phyloP scores from a whole-genome alignment of 2,329 filamentous ascomycete species.

The Chaetomiaceae sp. region DNA sequence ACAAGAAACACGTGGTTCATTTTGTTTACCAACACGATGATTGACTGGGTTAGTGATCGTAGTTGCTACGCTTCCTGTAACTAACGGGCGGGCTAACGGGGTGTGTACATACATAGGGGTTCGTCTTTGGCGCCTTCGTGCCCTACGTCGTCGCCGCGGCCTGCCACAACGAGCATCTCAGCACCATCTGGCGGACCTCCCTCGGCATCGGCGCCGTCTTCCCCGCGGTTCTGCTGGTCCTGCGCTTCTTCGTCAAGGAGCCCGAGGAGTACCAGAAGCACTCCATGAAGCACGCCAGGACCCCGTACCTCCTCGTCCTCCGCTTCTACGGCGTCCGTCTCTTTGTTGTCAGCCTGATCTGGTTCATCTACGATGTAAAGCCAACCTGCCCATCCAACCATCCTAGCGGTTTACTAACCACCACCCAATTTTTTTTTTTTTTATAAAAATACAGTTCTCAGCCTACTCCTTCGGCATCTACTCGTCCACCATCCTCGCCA shows the following conservation, averaged over 20 bases:
- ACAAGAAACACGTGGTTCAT: conserved; percentile 89
- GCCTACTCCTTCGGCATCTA: conserved; percentile 84
- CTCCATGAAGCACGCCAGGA: conserved; percentile 59
- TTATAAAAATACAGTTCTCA: no score
- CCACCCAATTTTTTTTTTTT: no score
- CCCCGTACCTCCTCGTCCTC: conserved; percentile 52
- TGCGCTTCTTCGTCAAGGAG: conserved; percentile 71
- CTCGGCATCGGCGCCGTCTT: conserved; percentile 77
- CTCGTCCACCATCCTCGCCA: conserved; percentile 67
- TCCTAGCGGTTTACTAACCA: no score
- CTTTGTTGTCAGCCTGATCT: conserved; percentile 66
- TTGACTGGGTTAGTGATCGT: conserved; percentile 53
- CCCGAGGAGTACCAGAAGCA: conserved; percentile 72
- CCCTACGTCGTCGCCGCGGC: conserved; percentile 58
- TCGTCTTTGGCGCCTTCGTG: conserved; percentile 74
- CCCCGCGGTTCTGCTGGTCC: conserved; percentile 63
- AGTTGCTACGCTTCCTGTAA: no score
- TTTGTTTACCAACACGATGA: conserved; percentile 83
- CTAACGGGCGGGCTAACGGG: no score
- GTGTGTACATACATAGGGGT: no score
- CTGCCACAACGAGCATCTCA: conserved; percentile 57
- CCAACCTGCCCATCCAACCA: neutral
- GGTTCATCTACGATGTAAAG: conserved; percentile 75
- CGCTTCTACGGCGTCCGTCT: conserved; percentile 72
- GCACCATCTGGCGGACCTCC: conserved; percentile 76